Evolutionary conservation across 257 asterid genomes (phyloP).

Genomic region (Solanum neorickii): DNA sequence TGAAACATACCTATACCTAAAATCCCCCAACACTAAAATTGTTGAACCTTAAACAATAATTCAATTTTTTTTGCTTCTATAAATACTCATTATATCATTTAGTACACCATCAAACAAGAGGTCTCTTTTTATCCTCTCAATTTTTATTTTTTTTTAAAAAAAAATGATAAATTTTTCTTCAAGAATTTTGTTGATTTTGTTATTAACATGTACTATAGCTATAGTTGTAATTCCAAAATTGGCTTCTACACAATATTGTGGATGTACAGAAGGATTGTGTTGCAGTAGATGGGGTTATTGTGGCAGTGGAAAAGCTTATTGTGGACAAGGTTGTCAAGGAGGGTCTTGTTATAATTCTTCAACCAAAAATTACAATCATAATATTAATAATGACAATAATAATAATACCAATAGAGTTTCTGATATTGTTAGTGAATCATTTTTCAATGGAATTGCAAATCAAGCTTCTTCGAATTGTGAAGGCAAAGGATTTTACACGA

Average conservation of each 20-base stretch:
- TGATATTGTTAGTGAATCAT: constrained; percentile 25
- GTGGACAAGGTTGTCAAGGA: constrained; percentile 31
- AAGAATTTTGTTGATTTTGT: not conserved
- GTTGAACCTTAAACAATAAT: not conserved
- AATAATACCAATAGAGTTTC: not conserved
- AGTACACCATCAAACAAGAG: not conserved
- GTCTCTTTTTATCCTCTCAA: not conserved
- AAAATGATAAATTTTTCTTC: not conserved
- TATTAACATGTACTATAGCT: not conserved
- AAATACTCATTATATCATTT: not conserved
- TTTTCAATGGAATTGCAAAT: constrained; percentile 26
- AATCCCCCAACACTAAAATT: not conserved
- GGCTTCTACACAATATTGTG: constrained; percentile 24
- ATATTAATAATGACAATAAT: not conserved
- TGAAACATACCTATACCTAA: not conserved
- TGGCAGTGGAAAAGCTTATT: constrained; percentile 20
- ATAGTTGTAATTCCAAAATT: not conserved
- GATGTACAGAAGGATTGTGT: constrained; percentile 25
- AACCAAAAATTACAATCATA: not conserved
- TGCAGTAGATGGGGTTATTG: constrained; percentile 40
- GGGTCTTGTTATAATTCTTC: constrained; percentile 23
- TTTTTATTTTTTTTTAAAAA: accelerated
- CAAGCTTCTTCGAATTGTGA: constrained; percentile 20
- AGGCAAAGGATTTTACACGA: constrained; percentile 37
- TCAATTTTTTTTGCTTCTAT: not conserved